phyloP scores from a whole-genome alignment of 2,329 filamentous ascomycete species.

The Thelonectria rubi region DNA sequence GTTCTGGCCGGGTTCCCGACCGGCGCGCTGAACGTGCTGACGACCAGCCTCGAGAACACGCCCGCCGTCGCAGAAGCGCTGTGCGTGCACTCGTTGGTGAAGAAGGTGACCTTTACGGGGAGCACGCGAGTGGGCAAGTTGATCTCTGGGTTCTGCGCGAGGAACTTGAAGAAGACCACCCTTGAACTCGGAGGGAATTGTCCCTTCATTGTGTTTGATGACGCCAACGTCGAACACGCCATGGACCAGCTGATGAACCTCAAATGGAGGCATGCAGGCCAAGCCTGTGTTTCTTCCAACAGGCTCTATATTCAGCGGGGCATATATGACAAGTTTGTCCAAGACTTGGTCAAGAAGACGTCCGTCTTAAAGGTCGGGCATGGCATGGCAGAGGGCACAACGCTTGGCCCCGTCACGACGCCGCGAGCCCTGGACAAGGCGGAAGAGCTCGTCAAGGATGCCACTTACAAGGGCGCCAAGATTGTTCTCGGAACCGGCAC shows the following conservation, averaged over 20 bases:
- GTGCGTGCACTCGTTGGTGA: slow-evolving; percentile 55
- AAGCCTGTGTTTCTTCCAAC: slow-evolving; percentile 75
- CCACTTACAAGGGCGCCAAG: slow-evolving; percentile 68
- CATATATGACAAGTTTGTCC: slow-evolving; percentile 69
- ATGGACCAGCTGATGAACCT: slow-evolving; percentile 65
- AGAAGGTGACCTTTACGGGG: slow-evolving; percentile 81
- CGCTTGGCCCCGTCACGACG: slow-evolving; percentile 49
- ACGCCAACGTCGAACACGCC: slow-evolving; percentile 72
- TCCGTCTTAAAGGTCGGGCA: slow-evolving; percentile 68
- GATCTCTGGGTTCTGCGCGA: slow-evolving; percentile 67
- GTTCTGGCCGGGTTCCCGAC: slow-evolving; percentile 77
- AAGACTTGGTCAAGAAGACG: slow-evolving; percentile 62
- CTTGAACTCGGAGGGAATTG: slow-evolving; percentile 78
- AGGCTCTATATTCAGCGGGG: slow-evolving; percentile 67
- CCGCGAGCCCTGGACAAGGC: slow-evolving; percentile 47
- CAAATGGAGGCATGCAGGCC: slow-evolving; percentile 66
- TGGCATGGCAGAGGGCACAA: slow-evolving; percentile 56
- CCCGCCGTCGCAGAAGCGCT: slow-evolving; percentile 56
- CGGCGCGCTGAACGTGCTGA: slow-evolving; percentile 69
- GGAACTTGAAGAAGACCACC: slow-evolving; percentile 71
- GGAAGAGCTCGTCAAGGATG: slow-evolving; percentile 65
- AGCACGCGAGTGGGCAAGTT: slow-evolving; percentile 74
- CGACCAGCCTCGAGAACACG: slow-evolving; percentile 56
- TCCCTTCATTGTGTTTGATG: slow-evolving; percentile 71
- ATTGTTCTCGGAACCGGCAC: slow-evolving; percentile 62